Evolutionary conservation across 1,284 basidiomycete genomes (phyloP).

Genomic region (Laetiporus sulphureus): DNA sequence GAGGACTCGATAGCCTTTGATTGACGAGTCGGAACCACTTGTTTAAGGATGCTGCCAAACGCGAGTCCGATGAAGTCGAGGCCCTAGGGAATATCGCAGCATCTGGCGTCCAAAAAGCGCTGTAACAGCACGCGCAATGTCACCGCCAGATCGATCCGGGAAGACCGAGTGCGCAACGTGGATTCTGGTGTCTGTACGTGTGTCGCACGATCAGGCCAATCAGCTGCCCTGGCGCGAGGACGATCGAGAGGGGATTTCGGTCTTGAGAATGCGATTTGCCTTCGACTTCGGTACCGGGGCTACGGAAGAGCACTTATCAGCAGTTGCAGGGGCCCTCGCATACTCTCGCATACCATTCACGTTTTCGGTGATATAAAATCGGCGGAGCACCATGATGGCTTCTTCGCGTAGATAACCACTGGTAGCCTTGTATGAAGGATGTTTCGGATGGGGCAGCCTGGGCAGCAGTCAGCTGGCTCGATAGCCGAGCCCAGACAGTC

Average conservation of each 20-base stretch:
- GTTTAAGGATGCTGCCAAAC: no score
- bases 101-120: no score
- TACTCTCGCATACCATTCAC: conserved; percentile 61
- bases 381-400: conserved; percentile 90
- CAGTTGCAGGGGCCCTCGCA: conserved; percentile 3
- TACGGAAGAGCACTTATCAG: conserved; percentile 23
- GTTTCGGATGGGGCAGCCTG: conserved; percentile 61
- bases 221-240: conserved; percentile 7
- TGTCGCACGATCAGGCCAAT: no score
- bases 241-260: conserved; percentile 43
- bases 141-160: no score
- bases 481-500: not conserved
- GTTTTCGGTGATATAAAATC: conserved; percentile 97
- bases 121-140: no score
- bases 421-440: conserved; percentile 71
- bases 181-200: no score
- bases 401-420: conserved; percentile 88
- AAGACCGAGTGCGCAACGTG: no score
- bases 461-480: not conserved
- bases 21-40: no score
- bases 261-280: conserved; percentile 65
- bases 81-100: no score
- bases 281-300: conserved; percentile 77
- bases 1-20: no score
- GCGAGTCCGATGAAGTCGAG: no score